Base-by-base conservation (phyloP, 2,329 filamentous ascomycete genomes). In the Pseudogymnoascus sp. region DNA sequence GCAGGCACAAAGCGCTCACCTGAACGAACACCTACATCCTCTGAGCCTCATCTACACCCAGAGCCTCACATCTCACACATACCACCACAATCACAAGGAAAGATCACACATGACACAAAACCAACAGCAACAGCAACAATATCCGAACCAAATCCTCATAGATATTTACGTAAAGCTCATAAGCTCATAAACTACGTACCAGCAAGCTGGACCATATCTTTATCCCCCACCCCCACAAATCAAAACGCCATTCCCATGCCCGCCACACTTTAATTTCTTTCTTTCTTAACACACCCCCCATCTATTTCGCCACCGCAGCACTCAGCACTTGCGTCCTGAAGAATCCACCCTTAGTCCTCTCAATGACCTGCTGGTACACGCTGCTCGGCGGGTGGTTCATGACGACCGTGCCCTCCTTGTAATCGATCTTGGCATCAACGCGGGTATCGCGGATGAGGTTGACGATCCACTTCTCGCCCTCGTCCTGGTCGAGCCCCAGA, bases 401-500 rank as follows among this genome's bases (percentile, higher is more conserved):
- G 71, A 97, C 87, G 62, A 99, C 95, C 62, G 95, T 97, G 74
- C 95, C 95, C 79, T 96, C 91, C 82, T 97, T 91, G 81, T 96
- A 97, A 80, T 99, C 95, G 75, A 97, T 97, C 86, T 99, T 99
- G 73, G 95, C 95, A 74, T 99, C 95, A 67, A 99, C 90, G 67
- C 93, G 86, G 24, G 95, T 99, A 79, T 99, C 95, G 68, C 95
- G 89, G 79, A 99, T 99, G 68, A 99, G 84, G 82, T 99, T 99
- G 72, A 99, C 95, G 73, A 99, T 99, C 95, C 95, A 99, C 83
- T 99, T 99, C 86, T 99, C 95, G 72, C 95, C 95, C 74, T 97
- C 95, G 74, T 96, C 91, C 72, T 93, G 88, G 75, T 89, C 91
- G 68, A 99, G 83, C 68, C 93, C 95, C 65, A 99, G 86, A 75